Percentiles rank a stretch among this genome's conserved stretches.
phyloP scores from a whole-genome alignment of 768 basidiomycete genomes.

The Rickenella mellea region DNA sequence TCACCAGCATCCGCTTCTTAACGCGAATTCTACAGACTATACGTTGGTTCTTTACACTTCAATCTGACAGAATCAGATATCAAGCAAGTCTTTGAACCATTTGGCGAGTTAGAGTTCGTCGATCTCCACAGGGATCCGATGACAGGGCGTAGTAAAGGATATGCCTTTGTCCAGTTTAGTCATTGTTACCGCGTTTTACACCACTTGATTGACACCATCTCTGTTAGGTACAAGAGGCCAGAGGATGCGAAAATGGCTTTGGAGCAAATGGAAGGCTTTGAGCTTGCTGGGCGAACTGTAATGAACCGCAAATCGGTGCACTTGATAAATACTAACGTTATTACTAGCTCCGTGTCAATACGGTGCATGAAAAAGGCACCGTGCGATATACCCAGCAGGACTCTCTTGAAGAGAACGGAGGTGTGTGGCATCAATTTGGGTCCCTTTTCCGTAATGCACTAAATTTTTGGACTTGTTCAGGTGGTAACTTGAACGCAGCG shows the following conservation, averaged over 20 bases:
- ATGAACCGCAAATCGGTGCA: slow-evolving; percentile 6
- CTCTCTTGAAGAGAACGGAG: slow-evolving; percentile 82
- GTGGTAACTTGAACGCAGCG: slow-evolving; percentile 95
- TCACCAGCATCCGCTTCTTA: too few species aligned
- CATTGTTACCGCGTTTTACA: neutral
- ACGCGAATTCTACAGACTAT: slow-evolving; percentile 50
- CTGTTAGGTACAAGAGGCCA: slow-evolving; percentile 68
- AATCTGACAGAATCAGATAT: slow-evolving; percentile 96
- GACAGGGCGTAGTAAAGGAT: slow-evolving; percentile 95
- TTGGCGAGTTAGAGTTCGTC: slow-evolving; percentile 96
- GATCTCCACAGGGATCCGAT: slow-evolving; percentile 93
- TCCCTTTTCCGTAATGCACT: slow-evolving; percentile 6
- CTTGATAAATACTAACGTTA: slow-evolving; percentile 8
- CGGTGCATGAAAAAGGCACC: slow-evolving; percentile 85
- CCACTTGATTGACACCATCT: slow-evolving; percentile 2
- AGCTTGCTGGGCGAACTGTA: slow-evolving; percentile 90
- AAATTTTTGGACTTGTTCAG: slow-evolving; percentile 34
- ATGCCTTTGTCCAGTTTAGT: slow-evolving; percentile 94
- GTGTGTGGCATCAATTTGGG: slow-evolving; percentile 28
- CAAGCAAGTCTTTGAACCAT: slow-evolving; percentile 98
- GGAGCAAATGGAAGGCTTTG: slow-evolving; percentile 98
- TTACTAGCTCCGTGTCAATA: slow-evolving; percentile 74
- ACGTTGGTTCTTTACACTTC: slow-evolving; percentile 95
- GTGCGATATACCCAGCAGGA: slow-evolving; percentile 68
- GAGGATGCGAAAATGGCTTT: slow-evolving; percentile 95